Percentiles rank a stretch among this genome's conserved stretches.
Conservation (phyloP, 148 eudicot species). For the Arbutus unedo region DNA sequence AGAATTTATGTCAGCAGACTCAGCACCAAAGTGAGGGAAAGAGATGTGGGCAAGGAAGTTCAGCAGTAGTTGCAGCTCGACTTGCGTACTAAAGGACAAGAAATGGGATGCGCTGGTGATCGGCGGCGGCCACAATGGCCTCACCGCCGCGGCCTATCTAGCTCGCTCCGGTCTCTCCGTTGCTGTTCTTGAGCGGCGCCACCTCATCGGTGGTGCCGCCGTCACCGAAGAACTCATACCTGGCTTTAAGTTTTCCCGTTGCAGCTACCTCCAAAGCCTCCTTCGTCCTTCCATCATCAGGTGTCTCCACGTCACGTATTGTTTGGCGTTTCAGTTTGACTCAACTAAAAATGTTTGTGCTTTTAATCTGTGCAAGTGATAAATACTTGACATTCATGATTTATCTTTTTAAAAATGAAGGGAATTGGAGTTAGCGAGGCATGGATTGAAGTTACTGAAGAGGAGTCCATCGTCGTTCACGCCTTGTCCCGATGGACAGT, state of each 20-base stretch:
- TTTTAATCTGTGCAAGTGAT: background rate
- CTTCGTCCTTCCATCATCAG: slow-evolving; percentile 77
- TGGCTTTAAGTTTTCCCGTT: slow-evolving; percentile 93
- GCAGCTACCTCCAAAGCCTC: slow-evolving; percentile 97
- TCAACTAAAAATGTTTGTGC: background rate
- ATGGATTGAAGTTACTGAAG: slow-evolving; percentile 78
- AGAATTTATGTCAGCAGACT: too few species aligned
- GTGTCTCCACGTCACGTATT: slow-evolving; percentile 21
- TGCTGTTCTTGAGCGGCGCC: slow-evolving; percentile 96
- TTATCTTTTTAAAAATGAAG: slow-evolving; percentile 19
- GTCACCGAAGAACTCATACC: slow-evolving; percentile 89
- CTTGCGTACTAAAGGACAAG: slow-evolving; percentile 34
- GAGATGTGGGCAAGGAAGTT: slow-evolving; percentile 54
- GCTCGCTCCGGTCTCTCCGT: slow-evolving; percentile 88
- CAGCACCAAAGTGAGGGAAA: background rate
- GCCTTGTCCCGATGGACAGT: slow-evolving; percentile 82
- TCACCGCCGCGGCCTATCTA: slow-evolving; percentile 89
- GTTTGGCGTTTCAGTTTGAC: background rate
- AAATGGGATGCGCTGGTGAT: slow-evolving; percentile 89
- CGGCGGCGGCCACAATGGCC: slow-evolving; percentile 98
- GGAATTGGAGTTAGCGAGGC: slow-evolving; percentile 77
- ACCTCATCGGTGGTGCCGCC: slow-evolving; percentile 87
- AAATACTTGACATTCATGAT: background rate
- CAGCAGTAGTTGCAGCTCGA: slow-evolving; percentile 31
- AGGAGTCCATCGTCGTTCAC: slow-evolving; percentile 89